A percentile compares a stretch with the other conserved stretches of the same genome.
Evolutionary conservation across 179 eudicot genomes (phyloP).

Genomic region (Carnegiea gigantea): DNA sequence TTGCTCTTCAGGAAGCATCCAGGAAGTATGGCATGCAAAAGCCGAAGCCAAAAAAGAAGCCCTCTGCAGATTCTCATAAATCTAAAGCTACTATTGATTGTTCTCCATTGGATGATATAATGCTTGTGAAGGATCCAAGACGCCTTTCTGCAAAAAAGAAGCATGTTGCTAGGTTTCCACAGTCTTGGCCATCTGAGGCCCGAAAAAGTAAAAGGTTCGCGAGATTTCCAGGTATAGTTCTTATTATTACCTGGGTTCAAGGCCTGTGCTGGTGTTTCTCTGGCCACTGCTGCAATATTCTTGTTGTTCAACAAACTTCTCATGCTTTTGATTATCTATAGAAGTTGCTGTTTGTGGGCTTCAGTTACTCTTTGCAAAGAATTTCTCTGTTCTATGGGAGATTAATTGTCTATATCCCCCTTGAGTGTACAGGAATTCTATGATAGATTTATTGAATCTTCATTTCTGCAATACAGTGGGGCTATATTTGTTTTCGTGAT

Average conservation of each 20-base stretch:
- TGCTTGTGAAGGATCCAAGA: slow-evolving; percentile 86
- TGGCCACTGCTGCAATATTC: not conserved
- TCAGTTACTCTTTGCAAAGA: not conserved
- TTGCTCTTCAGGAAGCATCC: slow-evolving; percentile 83
- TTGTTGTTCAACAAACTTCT: not conserved
- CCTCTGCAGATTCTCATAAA: slow-evolving; percentile 20
- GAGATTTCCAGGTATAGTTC: slow-evolving; percentile 64
- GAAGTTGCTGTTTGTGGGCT: not conserved
- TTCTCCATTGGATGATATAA: slow-evolving; percentile 72
- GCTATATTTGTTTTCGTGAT: slow-evolving; percentile 10
- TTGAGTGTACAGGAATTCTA: not conserved
- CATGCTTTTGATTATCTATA: not conserved
- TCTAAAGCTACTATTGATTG: slow-evolving; percentile 32
- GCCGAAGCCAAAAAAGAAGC: slow-evolving; percentile 49
- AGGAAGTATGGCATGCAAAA: slow-evolving; percentile 65
- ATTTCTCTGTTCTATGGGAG: not conserved
- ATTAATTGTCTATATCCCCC: not conserved
- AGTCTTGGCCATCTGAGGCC: slow-evolving; percentile 77
- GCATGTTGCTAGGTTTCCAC: slow-evolving; percentile 57
- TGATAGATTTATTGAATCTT: not conserved
- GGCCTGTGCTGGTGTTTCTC: not conserved
- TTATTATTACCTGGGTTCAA: not conserved
- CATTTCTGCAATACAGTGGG: not conserved
- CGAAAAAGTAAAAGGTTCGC: slow-evolving; percentile 51
- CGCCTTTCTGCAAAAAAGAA: slow-evolving; percentile 58